These are phyloP conservation scores for Rhizomucor pusillus DNA, from an alignment of 371 early-diverging fungal species.

Conservation along the genomic window DNA sequence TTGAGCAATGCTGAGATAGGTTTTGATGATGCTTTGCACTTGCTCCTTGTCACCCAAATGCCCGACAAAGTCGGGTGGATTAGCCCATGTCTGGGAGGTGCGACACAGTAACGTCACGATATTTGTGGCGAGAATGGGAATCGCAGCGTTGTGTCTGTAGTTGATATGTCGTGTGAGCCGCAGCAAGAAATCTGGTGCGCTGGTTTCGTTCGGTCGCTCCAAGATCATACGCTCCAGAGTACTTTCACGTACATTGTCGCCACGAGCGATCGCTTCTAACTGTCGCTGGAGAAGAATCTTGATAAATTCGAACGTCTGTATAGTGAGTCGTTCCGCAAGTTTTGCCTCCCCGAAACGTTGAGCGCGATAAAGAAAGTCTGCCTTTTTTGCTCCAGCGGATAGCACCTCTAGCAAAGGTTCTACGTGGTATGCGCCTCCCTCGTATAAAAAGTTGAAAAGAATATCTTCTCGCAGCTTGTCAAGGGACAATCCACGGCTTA, in stretches of 20 bases:
- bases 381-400: conserved; percentile 29
- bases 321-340: conserved; percentile 29
- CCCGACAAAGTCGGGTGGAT: conserved; percentile 35
- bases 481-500: conserved; percentile 8
- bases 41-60: conserved; percentile 42
- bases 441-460: conserved; percentile 32
- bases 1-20: conserved; percentile 33
- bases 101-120: conserved; percentile 33
- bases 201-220: conserved; percentile 18
- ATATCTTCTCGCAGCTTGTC: conserved; percentile 26
- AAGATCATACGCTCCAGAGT: conserved; percentile 15
- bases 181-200: conserved; percentile 33
- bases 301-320: conserved; percentile 32
- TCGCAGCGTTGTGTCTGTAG: conserved; percentile 26
- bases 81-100: conserved; percentile 26
- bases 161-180: conserved; percentile 33
- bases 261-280: conserved; percentile 19
- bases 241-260: conserved; percentile 9
- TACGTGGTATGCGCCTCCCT: conserved; percentile 35
- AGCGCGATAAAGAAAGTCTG: conserved; percentile 25
- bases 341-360: conserved; percentile 30
- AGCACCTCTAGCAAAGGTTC: conserved; percentile 35
- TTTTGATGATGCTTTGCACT: conserved; percentile 31
- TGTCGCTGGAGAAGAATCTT: conserved; percentile 32
- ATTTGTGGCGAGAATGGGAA: conserved; percentile 34